These are phyloP conservation scores for Ambrosiella cleistominuta DNA, from an alignment of 2,329 filamentous ascomycete genomes.

Conservation along the genomic window DNA sequence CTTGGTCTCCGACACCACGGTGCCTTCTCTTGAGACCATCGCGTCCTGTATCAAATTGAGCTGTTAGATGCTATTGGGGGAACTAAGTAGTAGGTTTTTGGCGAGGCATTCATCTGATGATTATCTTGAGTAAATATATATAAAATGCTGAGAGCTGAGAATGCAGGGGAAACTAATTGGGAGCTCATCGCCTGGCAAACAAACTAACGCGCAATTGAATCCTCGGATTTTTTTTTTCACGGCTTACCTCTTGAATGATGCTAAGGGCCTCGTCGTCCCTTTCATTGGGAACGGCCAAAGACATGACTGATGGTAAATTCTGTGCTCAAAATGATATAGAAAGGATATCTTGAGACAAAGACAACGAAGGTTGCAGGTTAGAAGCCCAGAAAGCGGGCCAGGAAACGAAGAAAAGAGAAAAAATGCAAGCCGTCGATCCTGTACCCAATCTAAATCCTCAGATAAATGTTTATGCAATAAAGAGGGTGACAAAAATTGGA, in stretches of 20 bases:
- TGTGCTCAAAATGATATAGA: neutral
- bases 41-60: neutral
- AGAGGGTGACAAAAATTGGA: too few species aligned
- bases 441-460: too few species aligned
- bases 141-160: neutral
- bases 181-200: neutral
- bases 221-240: neutral
- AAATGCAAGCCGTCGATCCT: too few species aligned
- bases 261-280: neutral
- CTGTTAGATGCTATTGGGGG: too few species aligned
- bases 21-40: conserved; percentile 2
- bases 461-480: too few species aligned
- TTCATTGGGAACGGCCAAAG: neutral
- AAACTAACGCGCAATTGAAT: too few species aligned
- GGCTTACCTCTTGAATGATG: neutral
- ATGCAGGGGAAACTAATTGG: neutral
- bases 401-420: too few species aligned
- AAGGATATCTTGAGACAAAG: neutral
- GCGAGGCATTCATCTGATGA: too few species aligned
- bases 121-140: neutral
- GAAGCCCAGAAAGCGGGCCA: too few species aligned
- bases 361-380: neutral
- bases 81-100: too few species aligned
- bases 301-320: neutral
- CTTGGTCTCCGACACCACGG: neutral